These are phyloP conservation scores for Hypomontagnella monticulosa DNA, from an alignment of 495 filamentous ascomycete species.

Conservation along the genomic window DNA sequence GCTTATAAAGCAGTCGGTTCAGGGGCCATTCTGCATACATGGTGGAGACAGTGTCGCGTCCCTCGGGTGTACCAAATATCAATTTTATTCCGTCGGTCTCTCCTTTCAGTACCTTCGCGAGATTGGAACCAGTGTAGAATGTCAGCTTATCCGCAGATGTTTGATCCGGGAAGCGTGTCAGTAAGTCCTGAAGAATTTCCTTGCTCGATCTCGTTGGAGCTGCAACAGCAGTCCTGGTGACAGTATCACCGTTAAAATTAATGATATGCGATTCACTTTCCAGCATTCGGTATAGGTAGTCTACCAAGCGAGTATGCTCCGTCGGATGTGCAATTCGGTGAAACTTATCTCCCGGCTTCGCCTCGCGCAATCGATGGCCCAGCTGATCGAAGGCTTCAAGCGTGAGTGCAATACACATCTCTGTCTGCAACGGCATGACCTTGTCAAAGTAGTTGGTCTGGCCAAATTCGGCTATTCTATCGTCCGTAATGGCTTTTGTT, in stretches of 20 bases:
- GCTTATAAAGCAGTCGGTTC: conserved; percentile 51
- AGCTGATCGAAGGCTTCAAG: conserved; percentile 59
- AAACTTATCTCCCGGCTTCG: conserved; percentile 49
- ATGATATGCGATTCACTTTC: conserved; percentile 55
- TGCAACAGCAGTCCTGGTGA: conserved; percentile 53
- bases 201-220: conserved; percentile 49
- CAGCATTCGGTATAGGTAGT: conserved; percentile 57
- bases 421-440: conserved; percentile 44
- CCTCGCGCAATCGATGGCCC: conserved; percentile 45
- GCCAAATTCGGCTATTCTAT: conserved; percentile 52
- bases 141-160: conserved; percentile 52
- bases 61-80: conserved; percentile 59
- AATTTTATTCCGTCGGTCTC: conserved; percentile 57
- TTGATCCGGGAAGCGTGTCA: conserved; percentile 51
- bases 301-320: conserved; percentile 51
- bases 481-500: conserved; percentile 48
- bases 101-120: conserved; percentile 56
- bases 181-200: conserved; percentile 50
- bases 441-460: conserved; percentile 50
- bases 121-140: conserved; percentile 52
- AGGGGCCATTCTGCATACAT: conserved; percentile 58
- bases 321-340: conserved; percentile 49
- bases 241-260: conserved; percentile 46
- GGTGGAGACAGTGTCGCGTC: conserved; percentile 55
- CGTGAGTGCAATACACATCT: conserved; percentile 53